A percentile compares a stretch with the other conserved stretches of the same genome.
Evolutionary conservation across 2,329 filamentous ascomycete species (phyloP).

Genomic region (Ciborinia camelliae): DNA sequence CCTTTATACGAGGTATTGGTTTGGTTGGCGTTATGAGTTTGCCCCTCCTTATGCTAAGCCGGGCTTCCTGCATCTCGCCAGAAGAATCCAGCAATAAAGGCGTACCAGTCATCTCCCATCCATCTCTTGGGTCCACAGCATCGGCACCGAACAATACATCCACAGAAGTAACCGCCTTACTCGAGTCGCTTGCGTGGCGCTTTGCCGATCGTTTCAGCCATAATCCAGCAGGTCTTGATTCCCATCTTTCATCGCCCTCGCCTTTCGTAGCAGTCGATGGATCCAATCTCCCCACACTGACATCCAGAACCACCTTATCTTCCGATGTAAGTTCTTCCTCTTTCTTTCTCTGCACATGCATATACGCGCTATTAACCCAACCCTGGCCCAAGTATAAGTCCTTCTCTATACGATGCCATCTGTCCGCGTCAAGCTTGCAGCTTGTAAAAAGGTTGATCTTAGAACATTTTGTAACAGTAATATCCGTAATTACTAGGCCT

Average conservation of each 20-base stretch:
- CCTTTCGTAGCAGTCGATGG: slow-evolving; percentile 53
- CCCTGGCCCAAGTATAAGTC: slow-evolving; percentile 63
- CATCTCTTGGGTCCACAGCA: slow-evolving; percentile 81
- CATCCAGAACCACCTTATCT: slow-evolving; percentile 60
- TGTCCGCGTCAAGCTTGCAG: slow-evolving; percentile 55
- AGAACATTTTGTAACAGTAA: slow-evolving; percentile 63
- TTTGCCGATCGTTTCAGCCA: slow-evolving; percentile 55
- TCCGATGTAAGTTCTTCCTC: slow-evolving; percentile 65
- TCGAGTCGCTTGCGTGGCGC: slow-evolving; percentile 49
- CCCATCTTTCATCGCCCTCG: slow-evolving; percentile 57
- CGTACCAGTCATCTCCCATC: slow-evolving; percentile 77
- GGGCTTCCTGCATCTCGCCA: slow-evolving; percentile 61
- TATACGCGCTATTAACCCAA: slow-evolving; percentile 63
- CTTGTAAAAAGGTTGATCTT: slow-evolving; percentile 56
- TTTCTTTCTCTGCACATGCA: slow-evolving; percentile 66
- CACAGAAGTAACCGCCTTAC: slow-evolving; percentile 58
- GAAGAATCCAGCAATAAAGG: slow-evolving; percentile 67
- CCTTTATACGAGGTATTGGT: slow-evolving; percentile 71
- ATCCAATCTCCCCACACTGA: slow-evolving; percentile 60
- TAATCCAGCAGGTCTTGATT: slow-evolving; percentile 61
- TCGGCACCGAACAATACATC: slow-evolving; percentile 69
- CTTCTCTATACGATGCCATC: slow-evolving; percentile 67
- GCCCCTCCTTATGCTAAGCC: slow-evolving; percentile 76
- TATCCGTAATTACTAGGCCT: slow-evolving; percentile 66
- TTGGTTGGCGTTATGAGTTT: slow-evolving; percentile 60